These are phyloP conservation scores for Pseudozyma hubeiensis DNA, from an alignment of 1,284 basidiomycete genomes.

Conservation along the genomic window DNA sequence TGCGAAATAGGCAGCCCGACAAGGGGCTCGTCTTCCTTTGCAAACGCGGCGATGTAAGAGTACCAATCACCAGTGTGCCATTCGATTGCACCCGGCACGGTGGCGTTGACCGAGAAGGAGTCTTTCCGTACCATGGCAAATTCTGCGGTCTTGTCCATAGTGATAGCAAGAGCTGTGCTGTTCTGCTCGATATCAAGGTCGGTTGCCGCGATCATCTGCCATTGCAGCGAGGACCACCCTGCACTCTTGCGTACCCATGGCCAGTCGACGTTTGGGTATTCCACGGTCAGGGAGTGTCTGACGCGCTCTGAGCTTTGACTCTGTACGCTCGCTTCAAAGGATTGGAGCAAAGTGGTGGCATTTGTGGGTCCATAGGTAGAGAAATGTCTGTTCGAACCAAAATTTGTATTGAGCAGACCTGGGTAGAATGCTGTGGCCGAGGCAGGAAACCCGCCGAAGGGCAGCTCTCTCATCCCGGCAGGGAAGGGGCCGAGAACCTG, in stretches of 20 bases:
- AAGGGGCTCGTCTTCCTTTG: constrained; percentile 7
- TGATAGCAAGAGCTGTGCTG: constrained; percentile 25
- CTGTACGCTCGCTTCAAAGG: constrained; percentile 14
- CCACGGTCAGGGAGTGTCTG: constrained; percentile 31
- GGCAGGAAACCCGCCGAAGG: constrained; percentile 36
- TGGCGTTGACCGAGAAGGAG: not conserved
- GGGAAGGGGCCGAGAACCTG: constrained; percentile 37
- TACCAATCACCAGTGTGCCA: constrained; percentile 57
- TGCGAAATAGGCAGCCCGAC: constrained; percentile 16
- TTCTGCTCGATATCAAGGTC: constrained; percentile 24
- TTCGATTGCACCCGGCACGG: constrained; percentile 7
- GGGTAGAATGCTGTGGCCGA: constrained; percentile 9
- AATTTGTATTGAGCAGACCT: constrained; percentile 6
- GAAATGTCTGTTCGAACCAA: not conserved
- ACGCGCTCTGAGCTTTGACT: not conserved
- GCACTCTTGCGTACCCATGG: constrained; percentile 34
- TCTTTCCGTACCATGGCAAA: constrained; percentile 35
- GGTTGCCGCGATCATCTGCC: constrained; percentile 43
- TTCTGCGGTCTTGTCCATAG: constrained; percentile 38
- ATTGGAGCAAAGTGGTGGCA: constrained; percentile 10
- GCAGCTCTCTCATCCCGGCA: constrained; percentile 36
- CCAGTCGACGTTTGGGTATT: constrained; percentile 41
- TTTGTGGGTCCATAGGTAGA: constrained; percentile 26
- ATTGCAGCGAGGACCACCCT: constrained; percentile 50
- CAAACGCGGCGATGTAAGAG: constrained; percentile 41